Conservation (phyloP, 2,329 filamentous ascomycete species). For the Pleomassaria siparia region DNA sequence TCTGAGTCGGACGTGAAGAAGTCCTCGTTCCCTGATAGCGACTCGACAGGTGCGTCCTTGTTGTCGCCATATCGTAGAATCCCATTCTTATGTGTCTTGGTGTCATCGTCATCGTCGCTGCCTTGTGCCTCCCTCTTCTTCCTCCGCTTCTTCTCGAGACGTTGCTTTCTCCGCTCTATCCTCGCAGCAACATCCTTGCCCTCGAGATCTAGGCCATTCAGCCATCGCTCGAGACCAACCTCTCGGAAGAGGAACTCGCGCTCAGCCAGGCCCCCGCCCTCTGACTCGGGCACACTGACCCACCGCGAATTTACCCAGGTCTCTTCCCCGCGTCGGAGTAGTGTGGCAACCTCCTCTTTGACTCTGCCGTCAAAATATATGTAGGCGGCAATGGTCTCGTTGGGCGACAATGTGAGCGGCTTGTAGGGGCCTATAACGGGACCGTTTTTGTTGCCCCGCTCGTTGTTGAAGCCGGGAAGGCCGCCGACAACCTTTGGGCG, state of each 20-base stretch:
- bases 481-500: constrained; percentile 79
- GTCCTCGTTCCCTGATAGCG: constrained; percentile 68
- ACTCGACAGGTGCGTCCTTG: constrained; percentile 72
- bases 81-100: constrained; percentile 46
- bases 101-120: constrained; percentile 52
- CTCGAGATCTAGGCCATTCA: constrained; percentile 94
- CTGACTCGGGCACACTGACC: constrained; percentile 89
- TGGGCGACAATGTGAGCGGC: constrained; percentile 86
- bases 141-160: constrained; percentile 81
- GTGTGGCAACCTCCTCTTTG: constrained; percentile 95
- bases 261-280: constrained; percentile 92
- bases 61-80: constrained; percentile 82
- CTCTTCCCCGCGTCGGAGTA: constrained; percentile 89
- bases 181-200: constrained; percentile 88
- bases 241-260: constrained; percentile 96
- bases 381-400: constrained; percentile 97
- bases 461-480: constrained; percentile 57
- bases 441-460: constrained; percentile 56
- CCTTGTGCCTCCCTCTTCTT: constrained; percentile 65
- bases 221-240: constrained; percentile 92
- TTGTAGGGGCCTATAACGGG: constrained; percentile 78
- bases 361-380: constrained; percentile 96
- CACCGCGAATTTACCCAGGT: constrained; percentile 99
- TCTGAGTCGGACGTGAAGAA: constrained; percentile 66
- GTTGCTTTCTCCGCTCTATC: constrained; percentile 62